These are phyloP conservation scores for Phytophthora palmivora DNA, from an alignment of 352 stramenopile species.

Conservation along the genomic window DNA sequence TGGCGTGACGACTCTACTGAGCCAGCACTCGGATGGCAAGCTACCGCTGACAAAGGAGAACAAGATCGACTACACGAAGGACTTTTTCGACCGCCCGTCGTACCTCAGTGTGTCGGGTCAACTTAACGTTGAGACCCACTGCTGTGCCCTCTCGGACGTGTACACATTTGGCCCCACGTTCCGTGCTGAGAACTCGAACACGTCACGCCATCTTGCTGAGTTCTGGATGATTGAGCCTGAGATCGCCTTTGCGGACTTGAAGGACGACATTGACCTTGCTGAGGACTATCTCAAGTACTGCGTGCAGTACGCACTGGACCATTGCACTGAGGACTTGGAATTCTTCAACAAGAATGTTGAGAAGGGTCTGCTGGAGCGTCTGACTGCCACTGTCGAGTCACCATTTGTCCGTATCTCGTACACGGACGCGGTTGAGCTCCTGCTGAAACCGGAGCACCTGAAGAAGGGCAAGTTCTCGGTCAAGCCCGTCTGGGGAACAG, in stretches of 20 bases:
- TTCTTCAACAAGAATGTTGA: constrained; percentile 96
- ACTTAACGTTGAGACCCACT: constrained; percentile 96
- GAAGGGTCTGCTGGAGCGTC: constrained; percentile 83
- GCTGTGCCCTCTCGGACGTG: constrained; percentile 84
- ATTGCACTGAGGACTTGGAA: constrained; percentile 92
- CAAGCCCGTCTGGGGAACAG: constrained; percentile 94
- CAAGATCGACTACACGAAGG: constrained; percentile 91
- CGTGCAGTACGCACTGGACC: constrained; percentile 92
- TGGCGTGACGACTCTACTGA: constrained; percentile 92
- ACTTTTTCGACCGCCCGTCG: constrained; percentile 91
- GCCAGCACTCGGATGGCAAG: constrained; percentile 77
- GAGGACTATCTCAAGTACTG: constrained; percentile 97
- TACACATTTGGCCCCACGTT: constrained; percentile 99
- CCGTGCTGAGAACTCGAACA: constrained; percentile 99
- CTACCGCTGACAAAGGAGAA: constrained; percentile 63
- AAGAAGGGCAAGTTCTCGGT: constrained; percentile 90
- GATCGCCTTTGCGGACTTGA: constrained; percentile 90
- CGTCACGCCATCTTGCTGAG: constrained; percentile 96
- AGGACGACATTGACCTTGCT: constrained; percentile 95
- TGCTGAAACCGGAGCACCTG: constrained; percentile 86
- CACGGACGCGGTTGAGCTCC: constrained; percentile 93
- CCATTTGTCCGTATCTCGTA: constrained; percentile 92
- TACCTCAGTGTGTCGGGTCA: constrained; percentile 97
- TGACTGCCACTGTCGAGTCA: constrained; percentile 53
- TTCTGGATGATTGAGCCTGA: constrained; percentile 99